Base-by-base conservation (phyloP, 805 yeast genomes). In the Ogataea sp. region DNA sequence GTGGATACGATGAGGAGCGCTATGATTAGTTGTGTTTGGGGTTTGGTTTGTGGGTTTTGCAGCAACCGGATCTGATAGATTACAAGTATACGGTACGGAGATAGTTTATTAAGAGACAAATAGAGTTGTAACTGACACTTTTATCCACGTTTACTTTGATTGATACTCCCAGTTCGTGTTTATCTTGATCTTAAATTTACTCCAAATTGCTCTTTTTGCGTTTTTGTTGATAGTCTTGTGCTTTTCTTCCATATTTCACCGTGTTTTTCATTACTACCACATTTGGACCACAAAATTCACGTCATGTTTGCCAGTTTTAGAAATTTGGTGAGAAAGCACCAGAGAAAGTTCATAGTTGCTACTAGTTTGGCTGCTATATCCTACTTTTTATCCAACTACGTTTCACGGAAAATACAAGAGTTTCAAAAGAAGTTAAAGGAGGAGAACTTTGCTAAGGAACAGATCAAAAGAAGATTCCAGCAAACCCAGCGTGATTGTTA, bases 401-500 rank as follows among this genome's bases (percentile, higher is more conserved):
- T 75, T 16, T 62, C 64, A 39, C 49, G 56, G 39, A 71, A 73
- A 52, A 55, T 78, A 32, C 46, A 56, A 13, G 75, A 73, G 48
- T 61, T 72, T 33, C 82, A 78, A 48, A 64, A 70, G 38, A 64
- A 68, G 35, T 49, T 78, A 30, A 63, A 70, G 34, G 75, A 75
- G 46, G 83, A 79, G 58, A 70, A 75, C 33, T 70, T 75, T 38
- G 73, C 83, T 18, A 67, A 71, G 37, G 85, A 79, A 46, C 82
- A 78, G 49, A 82, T 89, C 43, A 80, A 80, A 49, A 71, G 93
- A 49, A 66, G 97, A 42, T 90, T 88, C 52, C 78, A 83, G 37
- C 96, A 88, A 64, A 90, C 96, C 10, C 97, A 89, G 53, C 80
- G 80, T 49, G 97, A 90, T 59, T 85, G 96, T 35, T 70, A 83